phyloP scores from a whole-genome alignment of 139 green algal genomes.

The Picochlorum sp. region DNA sequence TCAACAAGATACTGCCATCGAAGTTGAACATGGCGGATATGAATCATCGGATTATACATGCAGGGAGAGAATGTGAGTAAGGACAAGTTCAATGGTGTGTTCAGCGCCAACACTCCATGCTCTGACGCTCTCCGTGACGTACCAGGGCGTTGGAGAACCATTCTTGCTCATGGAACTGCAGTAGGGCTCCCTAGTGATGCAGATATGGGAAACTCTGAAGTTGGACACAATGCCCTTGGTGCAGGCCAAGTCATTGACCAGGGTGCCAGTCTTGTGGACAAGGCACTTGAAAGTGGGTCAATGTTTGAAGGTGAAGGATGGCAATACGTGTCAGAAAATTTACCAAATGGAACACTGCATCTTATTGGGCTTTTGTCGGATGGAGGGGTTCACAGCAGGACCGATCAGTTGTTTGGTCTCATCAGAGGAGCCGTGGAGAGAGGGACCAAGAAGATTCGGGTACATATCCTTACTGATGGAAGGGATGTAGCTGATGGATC shows the following conservation, averaged over 20 bases:
- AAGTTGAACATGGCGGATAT: not conserved
- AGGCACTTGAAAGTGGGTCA: constrained; percentile 64
- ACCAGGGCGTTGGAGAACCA: constrained; percentile 36
- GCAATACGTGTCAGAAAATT: constrained; percentile 17
- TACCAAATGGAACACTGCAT: constrained; percentile 80
- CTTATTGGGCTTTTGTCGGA: constrained; percentile 91
- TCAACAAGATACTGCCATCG: too few relatives aligned
- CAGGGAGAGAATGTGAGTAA: constrained; percentile 63
- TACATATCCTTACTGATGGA: constrained; percentile 90
- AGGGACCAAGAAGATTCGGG: constrained; percentile 78
- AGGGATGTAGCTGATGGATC: constrained; percentile 86
- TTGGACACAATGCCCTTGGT: constrained; percentile 90
- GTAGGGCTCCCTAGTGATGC: constrained; percentile 85
- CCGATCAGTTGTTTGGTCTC: constrained; percentile 66
- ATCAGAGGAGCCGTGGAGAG: constrained; percentile 60
- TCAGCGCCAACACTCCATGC: constrained; percentile 61
- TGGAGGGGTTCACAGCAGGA: constrained; percentile 76
- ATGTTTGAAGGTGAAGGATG: constrained; percentile 58
- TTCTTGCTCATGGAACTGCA: constrained; percentile 77
- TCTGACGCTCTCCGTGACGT: constrained; percentile 57
- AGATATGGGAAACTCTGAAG: constrained; percentile 89
- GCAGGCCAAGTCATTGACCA: constrained; percentile 87
- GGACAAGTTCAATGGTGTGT: constrained; percentile 76
- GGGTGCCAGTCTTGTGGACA: constrained; percentile 86
- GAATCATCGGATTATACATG: constrained; percentile 1